Evolutionary conservation across 345 rosid genomes (phyloP).

Genomic region (Hibiscus trionum): DNA sequence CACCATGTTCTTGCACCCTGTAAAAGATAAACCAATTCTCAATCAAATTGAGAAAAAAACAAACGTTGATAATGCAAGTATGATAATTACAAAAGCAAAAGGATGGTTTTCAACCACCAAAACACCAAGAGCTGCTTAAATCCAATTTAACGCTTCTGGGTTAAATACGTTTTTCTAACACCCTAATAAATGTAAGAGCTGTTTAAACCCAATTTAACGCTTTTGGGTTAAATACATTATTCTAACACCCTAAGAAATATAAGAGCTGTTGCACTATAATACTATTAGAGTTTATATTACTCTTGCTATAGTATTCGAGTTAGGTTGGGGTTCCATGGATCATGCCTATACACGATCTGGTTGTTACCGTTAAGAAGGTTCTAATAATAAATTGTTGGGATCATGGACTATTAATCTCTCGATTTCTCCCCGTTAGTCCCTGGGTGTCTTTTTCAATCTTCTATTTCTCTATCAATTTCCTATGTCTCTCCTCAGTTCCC

Average conservation of each 20-base stretch:
- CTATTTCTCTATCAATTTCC: neutral
- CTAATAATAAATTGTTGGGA: neutral
- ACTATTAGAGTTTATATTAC: neutral
- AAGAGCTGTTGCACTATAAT: neutral
- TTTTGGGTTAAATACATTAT: neutral
- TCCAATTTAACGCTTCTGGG: neutral
- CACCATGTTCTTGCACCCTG: slow-evolving; percentile 98
- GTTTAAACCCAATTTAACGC: neutral
- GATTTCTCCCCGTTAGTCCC: neutral
- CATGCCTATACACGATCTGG: neutral
- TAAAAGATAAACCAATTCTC: slow-evolving; percentile 11
- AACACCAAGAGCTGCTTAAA: neutral
- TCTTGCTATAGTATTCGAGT: neutral
- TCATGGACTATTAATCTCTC: neutral
- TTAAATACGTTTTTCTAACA: neutral
- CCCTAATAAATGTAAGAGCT: neutral
- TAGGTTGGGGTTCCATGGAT: neutral
- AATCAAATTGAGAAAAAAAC: neutral
- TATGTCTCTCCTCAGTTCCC: neutral
- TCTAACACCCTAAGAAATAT: neutral
- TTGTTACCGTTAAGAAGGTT: neutral
- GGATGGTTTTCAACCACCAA: neutral
- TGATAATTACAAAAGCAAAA: neutral
- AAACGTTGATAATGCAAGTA: neutral
- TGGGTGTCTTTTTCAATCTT: neutral